phyloP scores from a whole-genome alignment of 192 early-diverging fungal genomes.

The Backusella circina region DNA sequence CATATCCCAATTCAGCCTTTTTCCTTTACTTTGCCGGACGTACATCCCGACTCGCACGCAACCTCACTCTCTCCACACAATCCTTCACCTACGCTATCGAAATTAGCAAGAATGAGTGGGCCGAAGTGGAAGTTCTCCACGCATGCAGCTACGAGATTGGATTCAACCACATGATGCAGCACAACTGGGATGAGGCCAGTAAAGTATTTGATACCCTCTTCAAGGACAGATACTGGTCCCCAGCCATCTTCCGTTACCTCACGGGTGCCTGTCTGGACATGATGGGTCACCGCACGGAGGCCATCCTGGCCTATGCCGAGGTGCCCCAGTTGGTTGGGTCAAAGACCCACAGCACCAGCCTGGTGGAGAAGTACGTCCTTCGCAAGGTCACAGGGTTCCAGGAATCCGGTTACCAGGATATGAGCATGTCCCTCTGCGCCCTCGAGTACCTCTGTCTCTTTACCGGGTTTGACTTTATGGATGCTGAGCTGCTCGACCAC shows the following conservation, averaged over 20 bases:
- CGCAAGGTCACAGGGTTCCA: slow-evolving; percentile 42
- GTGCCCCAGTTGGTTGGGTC: slow-evolving; percentile 34
- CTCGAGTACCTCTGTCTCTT: slow-evolving; percentile 46
- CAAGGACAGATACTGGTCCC: slow-evolving; percentile 47
- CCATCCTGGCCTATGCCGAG: slow-evolving; percentile 58
- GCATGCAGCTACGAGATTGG: slow-evolving; percentile 46
- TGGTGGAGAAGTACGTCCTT: slow-evolving; percentile 44
- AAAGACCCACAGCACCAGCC: slow-evolving; percentile 36
- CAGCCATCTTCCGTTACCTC: slow-evolving; percentile 42
- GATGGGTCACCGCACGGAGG: slow-evolving; percentile 64
- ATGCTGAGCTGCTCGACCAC: slow-evolving; percentile 17
- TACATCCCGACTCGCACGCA: slow-evolving; percentile 37
- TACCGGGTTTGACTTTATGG: slow-evolving; percentile 44
- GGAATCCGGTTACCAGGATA: slow-evolving; percentile 40
- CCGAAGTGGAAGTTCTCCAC: slow-evolving; percentile 36
- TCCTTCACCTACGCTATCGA: slow-evolving; percentile 39
- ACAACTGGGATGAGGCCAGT: slow-evolving; percentile 40
- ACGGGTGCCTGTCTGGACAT: slow-evolving; percentile 41
- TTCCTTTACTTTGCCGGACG: slow-evolving; percentile 49
- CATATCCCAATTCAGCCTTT: slow-evolving; percentile 47
- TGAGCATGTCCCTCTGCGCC: slow-evolving; percentile 35
- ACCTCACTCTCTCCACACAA: slow-evolving; percentile 37
- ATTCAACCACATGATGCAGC: slow-evolving; percentile 38
- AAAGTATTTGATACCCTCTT: slow-evolving; percentile 34
- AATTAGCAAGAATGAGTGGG: slow-evolving; percentile 38